A percentile compares a stretch with the other conserved stretches of the same genome.
phyloP scores from a whole-genome alignment of 768 basidiomycete species.

The Sporobolomyces roseus region DNA sequence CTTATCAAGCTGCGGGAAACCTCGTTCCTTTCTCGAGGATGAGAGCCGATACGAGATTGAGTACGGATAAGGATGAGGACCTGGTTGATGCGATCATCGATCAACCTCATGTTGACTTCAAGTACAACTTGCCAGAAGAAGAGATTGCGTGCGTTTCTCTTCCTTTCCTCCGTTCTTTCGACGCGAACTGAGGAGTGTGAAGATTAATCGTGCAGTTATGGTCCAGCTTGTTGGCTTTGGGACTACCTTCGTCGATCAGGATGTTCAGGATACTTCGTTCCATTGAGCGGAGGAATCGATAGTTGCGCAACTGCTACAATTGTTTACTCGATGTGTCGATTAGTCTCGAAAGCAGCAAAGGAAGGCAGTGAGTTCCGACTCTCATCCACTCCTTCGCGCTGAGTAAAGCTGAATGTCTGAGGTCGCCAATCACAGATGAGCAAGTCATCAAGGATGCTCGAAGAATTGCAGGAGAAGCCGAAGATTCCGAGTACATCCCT shows the following conservation, averaged over 20 bases:
- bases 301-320: conserved; percentile 96
- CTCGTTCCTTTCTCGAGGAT: conserved; percentile 70
- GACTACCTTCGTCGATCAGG: conserved; percentile 92
- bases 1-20: conserved; percentile 78
- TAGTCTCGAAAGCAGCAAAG: conserved; percentile 76
- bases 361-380: conserved; percentile 58
- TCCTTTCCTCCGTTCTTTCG: neutral
- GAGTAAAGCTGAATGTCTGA: neutral
- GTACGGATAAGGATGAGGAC: conserved; percentile 65
- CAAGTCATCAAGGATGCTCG: conserved; percentile 89
- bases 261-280: conserved; percentile 90
- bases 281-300: conserved; percentile 93
- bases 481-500: conserved; percentile 75
- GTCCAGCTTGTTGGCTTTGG: conserved; percentile 99
- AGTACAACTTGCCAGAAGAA: conserved; percentile 84
- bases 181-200: neutral
- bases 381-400: neutral
- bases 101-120: conserved; percentile 55
- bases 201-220: conserved; percentile 59
- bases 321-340: conserved; percentile 90
- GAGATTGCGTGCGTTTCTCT: conserved; percentile 96
- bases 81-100: conserved; percentile 56
- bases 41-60: conserved; percentile 64
- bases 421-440: conserved; percentile 54
- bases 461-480: conserved; percentile 77